Percentiles rank a stretch among this genome's conserved stretches.
Evolutionary conservation across 805 yeast genomes (phyloP).

Genomic region (Suhomyces sp.): DNA sequence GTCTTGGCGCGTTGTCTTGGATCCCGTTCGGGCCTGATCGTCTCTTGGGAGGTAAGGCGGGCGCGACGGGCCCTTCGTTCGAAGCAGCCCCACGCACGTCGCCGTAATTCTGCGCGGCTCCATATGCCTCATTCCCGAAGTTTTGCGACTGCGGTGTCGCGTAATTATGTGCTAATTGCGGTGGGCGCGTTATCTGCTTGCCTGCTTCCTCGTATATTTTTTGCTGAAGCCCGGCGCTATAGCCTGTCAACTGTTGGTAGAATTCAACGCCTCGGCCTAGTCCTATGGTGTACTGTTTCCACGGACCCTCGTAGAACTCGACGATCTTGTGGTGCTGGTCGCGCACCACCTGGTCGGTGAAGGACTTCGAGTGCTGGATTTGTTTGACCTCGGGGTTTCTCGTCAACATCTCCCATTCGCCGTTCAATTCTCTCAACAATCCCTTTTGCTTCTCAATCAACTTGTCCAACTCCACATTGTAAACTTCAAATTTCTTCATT

Average conservation of each 20-base stretch:
- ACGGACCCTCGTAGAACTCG: constrained; percentile 48
- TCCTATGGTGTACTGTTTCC: constrained; percentile 60
- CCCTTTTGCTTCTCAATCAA: constrained; percentile 64
- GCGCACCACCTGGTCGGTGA: constrained; percentile 30
- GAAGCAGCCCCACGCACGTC: too few species aligned
- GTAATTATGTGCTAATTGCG: background rate
- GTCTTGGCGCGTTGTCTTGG: background rate
- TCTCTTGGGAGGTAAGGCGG: background rate
- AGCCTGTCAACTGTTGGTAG: constrained; percentile 50
- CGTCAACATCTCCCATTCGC: constrained; percentile 28
- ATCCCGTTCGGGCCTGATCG: background rate
- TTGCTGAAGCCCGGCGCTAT: constrained; percentile 9
- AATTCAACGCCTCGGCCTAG: constrained; percentile 58
- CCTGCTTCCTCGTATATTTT: background rate
- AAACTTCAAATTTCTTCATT: constrained; percentile 70
- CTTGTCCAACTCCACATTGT: constrained; percentile 61
- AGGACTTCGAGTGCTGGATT: constrained; percentile 42
- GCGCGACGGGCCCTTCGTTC: background rate
- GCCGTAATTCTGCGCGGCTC: background rate
- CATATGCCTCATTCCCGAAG: background rate
- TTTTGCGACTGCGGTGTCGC: background rate
- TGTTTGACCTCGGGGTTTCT: constrained; percentile 33
- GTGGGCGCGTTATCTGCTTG: background rate
- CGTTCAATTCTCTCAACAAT: constrained; percentile 33
- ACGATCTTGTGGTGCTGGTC: constrained; percentile 35